A percentile compares a stretch with the other conserved stretches of the same genome.
These are phyloP conservation scores for Claviceps fusiformis DNA, from an alignment of 2,329 filamentous ascomycete species.

Conservation along the genomic window DNA sequence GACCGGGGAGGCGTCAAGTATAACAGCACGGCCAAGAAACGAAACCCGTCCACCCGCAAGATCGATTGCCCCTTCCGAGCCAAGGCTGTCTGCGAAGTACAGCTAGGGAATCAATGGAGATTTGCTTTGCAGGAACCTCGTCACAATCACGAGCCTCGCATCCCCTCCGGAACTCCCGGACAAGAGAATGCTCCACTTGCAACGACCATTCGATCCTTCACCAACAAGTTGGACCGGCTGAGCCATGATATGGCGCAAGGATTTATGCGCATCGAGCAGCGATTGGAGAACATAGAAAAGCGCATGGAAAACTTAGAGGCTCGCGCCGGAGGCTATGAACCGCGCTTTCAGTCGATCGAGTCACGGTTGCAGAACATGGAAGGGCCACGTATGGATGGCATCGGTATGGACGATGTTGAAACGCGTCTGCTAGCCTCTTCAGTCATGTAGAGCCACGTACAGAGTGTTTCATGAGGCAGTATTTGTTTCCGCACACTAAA, in stretches of 20 bases:
- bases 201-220: constrained; percentile 43
- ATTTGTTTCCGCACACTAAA: background rate
- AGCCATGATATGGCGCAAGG: constrained; percentile 42
- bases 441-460: constrained; percentile 24
- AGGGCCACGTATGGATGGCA: constrained; percentile 27
- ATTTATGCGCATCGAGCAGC: constrained; percentile 35
- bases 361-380: constrained; percentile 28
- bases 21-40: constrained; percentile 51
- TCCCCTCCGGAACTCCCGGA: constrained; percentile 38
- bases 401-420: constrained; percentile 32
- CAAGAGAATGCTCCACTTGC: constrained; percentile 45
- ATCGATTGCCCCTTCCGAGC: constrained; percentile 51
- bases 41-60: constrained; percentile 49
- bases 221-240: constrained; percentile 46
- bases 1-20: constrained; percentile 52
- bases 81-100: constrained; percentile 50
- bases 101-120: constrained; percentile 50
- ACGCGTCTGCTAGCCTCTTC: constrained; percentile 28
- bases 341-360: constrained; percentile 31
- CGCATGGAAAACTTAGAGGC: constrained; percentile 40
- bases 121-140: constrained; percentile 46
- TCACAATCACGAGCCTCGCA: constrained; percentile 48
- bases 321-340: constrained; percentile 27
- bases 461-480: constrained; percentile 1
- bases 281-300: constrained; percentile 38